These are phyloP conservation scores for Malus hybrid DNA, from an alignment of 331 rosid species.

Conservation along the genomic window DNA sequence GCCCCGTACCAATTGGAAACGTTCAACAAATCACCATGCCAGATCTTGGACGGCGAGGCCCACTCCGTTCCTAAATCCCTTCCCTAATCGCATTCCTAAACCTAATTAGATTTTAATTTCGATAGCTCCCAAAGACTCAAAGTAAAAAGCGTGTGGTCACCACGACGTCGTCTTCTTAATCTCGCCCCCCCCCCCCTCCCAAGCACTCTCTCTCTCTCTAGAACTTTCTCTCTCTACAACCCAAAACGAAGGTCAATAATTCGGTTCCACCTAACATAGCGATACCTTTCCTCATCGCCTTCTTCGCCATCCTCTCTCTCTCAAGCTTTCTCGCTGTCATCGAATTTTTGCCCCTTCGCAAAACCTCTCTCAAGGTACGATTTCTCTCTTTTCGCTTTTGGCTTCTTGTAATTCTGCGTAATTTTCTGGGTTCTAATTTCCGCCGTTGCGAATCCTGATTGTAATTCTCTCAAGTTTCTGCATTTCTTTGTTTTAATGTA, in stretches of 20 bases:
- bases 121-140: background rate
- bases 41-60: background rate
- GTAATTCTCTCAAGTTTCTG: background rate
- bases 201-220: background rate
- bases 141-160: slow-evolving; percentile 17
- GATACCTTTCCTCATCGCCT: slow-evolving; percentile 3
- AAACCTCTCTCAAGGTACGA: slow-evolving; percentile 14
- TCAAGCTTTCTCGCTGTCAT: background rate
- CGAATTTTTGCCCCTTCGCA: background rate
- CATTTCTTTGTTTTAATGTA: background rate
- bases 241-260: background rate
- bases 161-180: slow-evolving; percentile 22
- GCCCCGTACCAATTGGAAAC: background rate
- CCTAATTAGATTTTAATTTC: too few relatives aligned
- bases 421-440: background rate
- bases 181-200: too few relatives aligned
- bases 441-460: background rate
- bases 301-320: background rate
- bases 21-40: background rate
- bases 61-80: background rate
- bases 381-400: background rate
- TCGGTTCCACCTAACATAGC: slow-evolving; percentile 16
- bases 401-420: background rate
- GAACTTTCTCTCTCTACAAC: background rate
- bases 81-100: too few relatives aligned